Percentiles rank a stretch among this genome's conserved stretches.
These are phyloP conservation scores for Penicillium rolfsii DNA, from an alignment of 2,329 filamentous ascomycete genomes.

Conservation along the genomic window DNA sequence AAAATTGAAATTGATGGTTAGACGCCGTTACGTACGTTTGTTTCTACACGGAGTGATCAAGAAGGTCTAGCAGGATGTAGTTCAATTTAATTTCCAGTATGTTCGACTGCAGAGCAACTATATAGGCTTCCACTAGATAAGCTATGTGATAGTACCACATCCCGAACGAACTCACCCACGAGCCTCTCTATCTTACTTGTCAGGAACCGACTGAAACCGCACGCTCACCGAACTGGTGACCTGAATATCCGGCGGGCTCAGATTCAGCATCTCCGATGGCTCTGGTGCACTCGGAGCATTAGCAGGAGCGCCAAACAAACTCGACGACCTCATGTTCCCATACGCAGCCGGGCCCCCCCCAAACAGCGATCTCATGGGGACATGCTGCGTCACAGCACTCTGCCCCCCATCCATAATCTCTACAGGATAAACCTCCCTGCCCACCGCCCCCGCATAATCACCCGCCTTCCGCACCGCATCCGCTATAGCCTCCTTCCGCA, in stretches of 20 bases:
- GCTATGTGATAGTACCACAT: not conserved
- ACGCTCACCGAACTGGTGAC: not conserved
- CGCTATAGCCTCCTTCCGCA: conserved; percentile 27
- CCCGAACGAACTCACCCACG: not conserved
- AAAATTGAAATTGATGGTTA: no score
- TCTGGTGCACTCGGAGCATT: not conserved
- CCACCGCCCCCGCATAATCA: conserved; percentile 28
- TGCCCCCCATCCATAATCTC: conserved; percentile 18
- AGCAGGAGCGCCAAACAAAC: not conserved
- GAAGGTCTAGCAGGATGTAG: not conserved
- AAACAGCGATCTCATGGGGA: not conserved
- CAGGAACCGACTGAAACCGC: not conserved
- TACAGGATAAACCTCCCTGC: conserved; percentile 20
- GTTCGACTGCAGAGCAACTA: not conserved
- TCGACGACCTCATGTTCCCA: not conserved
- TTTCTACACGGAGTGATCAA: not conserved
- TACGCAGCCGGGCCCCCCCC: not conserved
- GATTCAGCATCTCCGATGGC: not conserved
- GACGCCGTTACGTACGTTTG: not conserved
- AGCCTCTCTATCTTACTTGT: not conserved
- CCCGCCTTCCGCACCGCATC: conserved; percentile 32
- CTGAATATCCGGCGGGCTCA: not conserved
- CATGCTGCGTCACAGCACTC: not conserved
- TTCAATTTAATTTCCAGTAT: not conserved
- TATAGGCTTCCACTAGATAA: not conserved